These are phyloP conservation scores for Solanum hybrid DNA, from an alignment of 305 asterid species.

Conservation along the genomic window DNA sequence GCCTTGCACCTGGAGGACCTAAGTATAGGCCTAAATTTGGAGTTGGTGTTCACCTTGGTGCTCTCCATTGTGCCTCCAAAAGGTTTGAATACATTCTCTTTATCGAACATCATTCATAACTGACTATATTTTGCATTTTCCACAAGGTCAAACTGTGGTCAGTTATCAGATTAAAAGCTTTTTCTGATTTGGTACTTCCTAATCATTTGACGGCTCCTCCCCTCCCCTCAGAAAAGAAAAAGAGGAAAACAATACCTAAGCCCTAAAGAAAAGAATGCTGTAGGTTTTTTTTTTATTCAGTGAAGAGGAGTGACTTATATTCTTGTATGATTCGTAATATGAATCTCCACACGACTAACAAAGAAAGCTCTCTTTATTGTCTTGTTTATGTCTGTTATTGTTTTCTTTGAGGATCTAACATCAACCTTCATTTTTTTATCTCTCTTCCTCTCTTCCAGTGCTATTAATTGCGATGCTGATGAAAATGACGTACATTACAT, in stretches of 20 bases:
- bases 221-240: background rate
- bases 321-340: background rate
- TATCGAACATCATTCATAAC: background rate
- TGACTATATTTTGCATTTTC: background rate
- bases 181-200: background rate
- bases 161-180: background rate
- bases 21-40: constrained; percentile 19
- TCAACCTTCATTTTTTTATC: background rate
- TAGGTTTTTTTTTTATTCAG: background rate
- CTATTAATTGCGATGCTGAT: constrained; percentile 32
- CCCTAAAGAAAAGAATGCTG: background rate
- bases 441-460: constrained; percentile 10
- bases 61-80: constrained; percentile 2
- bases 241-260: background rate
- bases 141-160: background rate
- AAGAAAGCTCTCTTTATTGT: background rate
- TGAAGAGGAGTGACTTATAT: background rate
- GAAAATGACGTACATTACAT: constrained; percentile 30
- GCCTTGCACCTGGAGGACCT: constrained; percentile 21
- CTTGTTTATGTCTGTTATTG: background rate
- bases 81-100: background rate
- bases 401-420: background rate
- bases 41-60: constrained; percentile 23
- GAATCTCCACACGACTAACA: background rate
- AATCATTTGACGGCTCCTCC: background rate